Conservation (phyloP, 23 red algal species). For the Gracilaria gracilis region DNA sequence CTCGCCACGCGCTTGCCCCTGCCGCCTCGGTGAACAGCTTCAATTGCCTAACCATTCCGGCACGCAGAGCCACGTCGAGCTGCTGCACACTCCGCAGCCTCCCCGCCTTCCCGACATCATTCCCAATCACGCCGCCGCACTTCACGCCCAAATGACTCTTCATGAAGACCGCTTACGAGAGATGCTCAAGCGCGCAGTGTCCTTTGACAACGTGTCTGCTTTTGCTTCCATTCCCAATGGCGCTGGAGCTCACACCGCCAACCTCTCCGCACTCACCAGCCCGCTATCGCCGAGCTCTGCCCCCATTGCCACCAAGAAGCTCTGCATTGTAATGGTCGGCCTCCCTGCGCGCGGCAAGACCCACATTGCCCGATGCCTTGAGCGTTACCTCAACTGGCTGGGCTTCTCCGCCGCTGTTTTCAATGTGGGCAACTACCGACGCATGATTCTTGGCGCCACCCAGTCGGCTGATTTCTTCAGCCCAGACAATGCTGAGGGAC, state of each 20-base stretch:
- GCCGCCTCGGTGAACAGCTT: no score
- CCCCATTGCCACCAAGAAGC: constrained; percentile 82
- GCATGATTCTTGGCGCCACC: constrained; percentile 78
- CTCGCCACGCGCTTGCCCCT: not conserved
- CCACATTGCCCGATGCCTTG: constrained; percentile 90
- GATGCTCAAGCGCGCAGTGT: constrained; percentile 78
- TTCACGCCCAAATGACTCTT: constrained; percentile 17
- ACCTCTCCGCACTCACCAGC: not conserved
- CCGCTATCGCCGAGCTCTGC: not conserved
- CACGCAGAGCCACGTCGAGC: no score
- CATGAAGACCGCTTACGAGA: constrained; percentile 44
- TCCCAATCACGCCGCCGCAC: not conserved
- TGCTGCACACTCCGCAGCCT: not conserved
- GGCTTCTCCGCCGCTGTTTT: constrained; percentile 86
- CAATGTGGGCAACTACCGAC: constrained; percentile 94
- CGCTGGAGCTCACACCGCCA: not conserved
- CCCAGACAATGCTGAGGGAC: constrained; percentile 81
- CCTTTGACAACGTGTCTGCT: constrained; percentile 85
- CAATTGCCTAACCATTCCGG: not conserved
- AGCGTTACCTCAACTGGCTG: constrained; percentile 99
- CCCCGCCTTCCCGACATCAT: not conserved
- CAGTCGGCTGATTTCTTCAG: constrained; percentile 90
- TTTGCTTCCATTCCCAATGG: constrained; percentile 74
- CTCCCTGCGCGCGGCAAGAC: constrained; percentile 97
- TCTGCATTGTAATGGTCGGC: constrained; percentile 99